Base-by-base conservation (phyloP, 768 basidiomycete genomes). In the Coprinopsis strossmayeri region DNA sequence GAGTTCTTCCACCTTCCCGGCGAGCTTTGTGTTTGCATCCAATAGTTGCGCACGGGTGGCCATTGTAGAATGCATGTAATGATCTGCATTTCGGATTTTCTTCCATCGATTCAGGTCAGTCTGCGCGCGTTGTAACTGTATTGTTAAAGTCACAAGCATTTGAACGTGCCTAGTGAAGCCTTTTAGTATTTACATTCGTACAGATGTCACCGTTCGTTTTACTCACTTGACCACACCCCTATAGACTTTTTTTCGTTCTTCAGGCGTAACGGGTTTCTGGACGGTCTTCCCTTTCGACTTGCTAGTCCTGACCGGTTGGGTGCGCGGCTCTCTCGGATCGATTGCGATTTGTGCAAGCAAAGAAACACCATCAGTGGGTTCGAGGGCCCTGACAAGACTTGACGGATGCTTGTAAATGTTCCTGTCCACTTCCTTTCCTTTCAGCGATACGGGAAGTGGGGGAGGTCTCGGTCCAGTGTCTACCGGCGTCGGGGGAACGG, bases 51-150 rank as follows among this genome's bases (percentile, higher is more conserved):
- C n/a, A n/a, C n/a, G n/a, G n/a, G n/a, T n/a, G n/a, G n/a, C n/a
- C n/a, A 42, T 48, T 2, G 51, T 39, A 15, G 51, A 55, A 17
- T 53, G 34, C 2, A 45, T 20, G 25, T 55, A 55, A n/a, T 43
- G 49, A 27, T n/a, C 7, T 4, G 40, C 49, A 18, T 20, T 23
- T 17, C n/a, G 28, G 21, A 17, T 49, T n/a, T 34, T 18, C 28
- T 42, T 49, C 39, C 39, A 49, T 3, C 27, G 15, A 15, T 10
- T 17, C 12, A 39, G 27, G 1, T 27, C 32, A 17, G 40, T 26
- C n/a, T 43, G 17, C 28, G 18, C 23, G 40, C 34, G 30, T 11
- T 43, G 30, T 3, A 42, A 21, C 20, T 32, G n/a, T 11, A 49
- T 11, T n/a, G 40, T 26, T 17, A 49, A 13, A 30, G 12, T 21